Evolutionary conservation across 2,329 filamentous ascomycete species (phyloP).

Genomic region (Penicillium sp.): DNA sequence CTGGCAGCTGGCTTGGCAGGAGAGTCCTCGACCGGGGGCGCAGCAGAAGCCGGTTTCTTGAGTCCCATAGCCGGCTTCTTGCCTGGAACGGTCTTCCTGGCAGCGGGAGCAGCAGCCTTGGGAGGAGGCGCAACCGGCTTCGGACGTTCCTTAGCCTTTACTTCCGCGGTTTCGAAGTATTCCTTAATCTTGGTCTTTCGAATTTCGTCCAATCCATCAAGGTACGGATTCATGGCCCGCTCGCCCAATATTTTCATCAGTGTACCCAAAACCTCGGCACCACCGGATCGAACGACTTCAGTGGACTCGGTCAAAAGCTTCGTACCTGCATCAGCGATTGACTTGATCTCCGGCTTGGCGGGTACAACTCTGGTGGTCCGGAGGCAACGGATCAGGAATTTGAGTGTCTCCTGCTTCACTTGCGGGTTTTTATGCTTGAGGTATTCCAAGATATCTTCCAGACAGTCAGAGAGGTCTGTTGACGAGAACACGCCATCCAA

Average conservation of each 20-base stretch:
- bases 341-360: conserved; percentile 75
- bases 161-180: conserved; percentile 76
- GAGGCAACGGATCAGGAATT: conserved; percentile 86
- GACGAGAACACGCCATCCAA: conserved; percentile 68
- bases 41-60: conserved; percentile 50
- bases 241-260: conserved; percentile 99
- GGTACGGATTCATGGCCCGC: conserved; percentile 85
- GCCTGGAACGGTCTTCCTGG: conserved; percentile 54
- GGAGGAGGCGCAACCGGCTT: conserved; percentile 68
- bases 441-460: conserved; percentile 86
- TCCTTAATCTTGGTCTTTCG: conserved; percentile 95
- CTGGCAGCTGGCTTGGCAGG: conserved; percentile 44
- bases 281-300: conserved; percentile 79
- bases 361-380: conserved; percentile 81
- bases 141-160: conserved; percentile 88
- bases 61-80: conserved; percentile 52
- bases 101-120: conserved; percentile 55
- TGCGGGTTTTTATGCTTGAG: conserved; percentile 95
- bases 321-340: conserved; percentile 82
- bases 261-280: conserved; percentile 87
- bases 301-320: conserved; percentile 88
- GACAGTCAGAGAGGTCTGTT: conserved; percentile 74
- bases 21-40: conserved; percentile 29
- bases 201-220: conserved; percentile 93
- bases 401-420: conserved; percentile 92